Percentiles rank a stretch among this genome's conserved stretches.
These are phyloP conservation scores for Hansfordia pulvinata DNA, from an alignment of 2,329 filamentous ascomycete genomes.

Conservation along the genomic window DNA sequence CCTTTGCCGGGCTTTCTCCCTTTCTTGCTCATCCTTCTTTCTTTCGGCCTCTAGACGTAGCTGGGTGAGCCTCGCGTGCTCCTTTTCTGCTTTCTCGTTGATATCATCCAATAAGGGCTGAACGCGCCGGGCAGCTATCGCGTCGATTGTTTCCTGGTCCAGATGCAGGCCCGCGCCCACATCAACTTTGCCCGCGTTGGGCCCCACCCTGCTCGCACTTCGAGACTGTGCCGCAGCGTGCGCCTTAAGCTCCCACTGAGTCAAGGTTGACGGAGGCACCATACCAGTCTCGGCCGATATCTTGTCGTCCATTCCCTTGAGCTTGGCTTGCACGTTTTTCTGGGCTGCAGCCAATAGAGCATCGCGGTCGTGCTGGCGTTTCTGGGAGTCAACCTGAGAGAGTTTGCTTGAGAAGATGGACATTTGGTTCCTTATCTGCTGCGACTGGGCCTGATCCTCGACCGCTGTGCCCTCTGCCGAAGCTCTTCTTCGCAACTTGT, in stretches of 20 bases:
- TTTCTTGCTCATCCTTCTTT: conserved; percentile 42
- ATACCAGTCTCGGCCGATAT: conserved; percentile 67
- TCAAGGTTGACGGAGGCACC: conserved; percentile 51
- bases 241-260: conserved; percentile 70
- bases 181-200: conserved; percentile 42
- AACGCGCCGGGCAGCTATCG: conserved; percentile 62
- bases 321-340: conserved; percentile 67
- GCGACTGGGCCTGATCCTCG: conserved; percentile 54
- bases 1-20: conserved; percentile 32
- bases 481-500: conserved; percentile 46
- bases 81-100: conserved; percentile 59
- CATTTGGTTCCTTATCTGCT: conserved; percentile 67
- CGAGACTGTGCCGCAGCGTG: conserved; percentile 54
- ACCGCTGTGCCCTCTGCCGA: conserved; percentile 52
- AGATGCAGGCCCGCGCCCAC: conserved; percentile 75
- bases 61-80: conserved; percentile 53
- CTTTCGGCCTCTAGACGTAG: conserved; percentile 50
- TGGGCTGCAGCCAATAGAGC: conserved; percentile 66
- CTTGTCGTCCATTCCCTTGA: conserved; percentile 72
- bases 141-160: conserved; percentile 64
- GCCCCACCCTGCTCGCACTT: conserved; percentile 43
- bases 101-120: conserved; percentile 82
- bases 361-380: conserved; percentile 62
- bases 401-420: conserved; percentile 57
- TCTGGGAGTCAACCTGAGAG: conserved; percentile 56